These are phyloP conservation scores for Thelephora aurantiotincta DNA, from an alignment of 768 basidiomycete genomes.

Conservation along the genomic window DNA sequence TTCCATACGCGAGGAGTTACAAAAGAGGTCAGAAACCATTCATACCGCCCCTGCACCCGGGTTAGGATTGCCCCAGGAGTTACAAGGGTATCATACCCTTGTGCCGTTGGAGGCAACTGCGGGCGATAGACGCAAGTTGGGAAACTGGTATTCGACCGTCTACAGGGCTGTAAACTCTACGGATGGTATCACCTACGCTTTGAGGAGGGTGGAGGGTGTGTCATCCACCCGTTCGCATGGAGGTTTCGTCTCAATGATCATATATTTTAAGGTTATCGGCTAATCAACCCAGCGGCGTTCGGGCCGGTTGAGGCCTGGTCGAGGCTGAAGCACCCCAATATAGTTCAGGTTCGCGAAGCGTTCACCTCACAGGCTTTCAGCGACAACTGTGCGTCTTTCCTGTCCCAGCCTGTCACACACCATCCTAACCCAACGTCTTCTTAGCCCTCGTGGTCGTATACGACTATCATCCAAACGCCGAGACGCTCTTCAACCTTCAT, in stretches of 20 bases:
- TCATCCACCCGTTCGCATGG: constrained; percentile 5
- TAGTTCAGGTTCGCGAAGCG: constrained; percentile 76
- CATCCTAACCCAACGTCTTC: neutral
- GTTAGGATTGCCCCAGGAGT: constrained; percentile 63
- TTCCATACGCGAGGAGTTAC: constrained; percentile 45
- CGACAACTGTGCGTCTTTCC: constrained; percentile 62
- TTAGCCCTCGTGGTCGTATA: constrained; percentile 86
- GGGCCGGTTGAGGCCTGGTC: constrained; percentile 76
- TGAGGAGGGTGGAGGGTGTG: constrained; percentile 84
- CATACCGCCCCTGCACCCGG: constrained; percentile 25
- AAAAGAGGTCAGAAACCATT: constrained; percentile 30
- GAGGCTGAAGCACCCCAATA: constrained; percentile 69
- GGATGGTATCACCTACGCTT: constrained; percentile 65
- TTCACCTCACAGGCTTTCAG: constrained; percentile 90
- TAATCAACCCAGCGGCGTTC: constrained; percentile 75
- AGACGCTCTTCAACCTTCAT: constrained; percentile 71
- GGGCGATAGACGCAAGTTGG: constrained; percentile 55
- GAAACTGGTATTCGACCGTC: constrained; percentile 73
- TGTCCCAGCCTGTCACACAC: neutral
- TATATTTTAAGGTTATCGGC: constrained; percentile 52
- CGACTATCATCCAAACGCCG: constrained; percentile 73
- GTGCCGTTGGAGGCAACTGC: constrained; percentile 55
- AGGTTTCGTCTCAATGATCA: constrained; percentile 1
- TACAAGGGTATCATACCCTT: constrained; percentile 85
- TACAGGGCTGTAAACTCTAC: constrained; percentile 69